A percentile compares a stretch with the other conserved stretches of the same genome.
Evolutionary conservation across 805 yeast genomes (phyloP).

Genomic region (Wickerhamomyces sydowiorum): DNA sequence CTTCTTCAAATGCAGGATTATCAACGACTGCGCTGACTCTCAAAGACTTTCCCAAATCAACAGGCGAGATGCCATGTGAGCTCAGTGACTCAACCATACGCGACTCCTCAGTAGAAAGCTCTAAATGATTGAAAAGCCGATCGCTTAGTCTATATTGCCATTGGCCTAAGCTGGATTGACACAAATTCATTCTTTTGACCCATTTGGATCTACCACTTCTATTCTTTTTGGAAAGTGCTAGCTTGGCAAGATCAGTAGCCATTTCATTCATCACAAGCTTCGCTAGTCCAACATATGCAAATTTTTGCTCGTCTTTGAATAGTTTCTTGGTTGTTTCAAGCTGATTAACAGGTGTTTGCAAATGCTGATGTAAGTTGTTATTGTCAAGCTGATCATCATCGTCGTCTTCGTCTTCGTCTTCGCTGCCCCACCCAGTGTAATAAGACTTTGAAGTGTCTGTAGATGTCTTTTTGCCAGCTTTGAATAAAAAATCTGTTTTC

Average conservation of each 20-base stretch:
- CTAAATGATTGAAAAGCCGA: conserved; percentile 75
- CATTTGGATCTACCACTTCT: conserved; percentile 37
- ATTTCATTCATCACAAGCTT: conserved; percentile 71
- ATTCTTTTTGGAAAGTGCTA: conserved; percentile 42
- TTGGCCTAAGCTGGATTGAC: conserved; percentile 74
- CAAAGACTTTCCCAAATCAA: conserved; percentile 64
- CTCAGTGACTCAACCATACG: conserved; percentile 84
- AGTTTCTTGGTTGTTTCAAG: conserved; percentile 74
- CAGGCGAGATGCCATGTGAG: conserved; percentile 72
- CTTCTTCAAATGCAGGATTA: conserved; percentile 39
- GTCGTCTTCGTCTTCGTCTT: conserved; percentile 36
- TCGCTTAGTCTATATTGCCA: conserved; percentile 78
- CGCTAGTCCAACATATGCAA: conserved; percentile 86
- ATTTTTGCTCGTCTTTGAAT: conserved; percentile 77
- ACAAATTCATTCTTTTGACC: conserved; percentile 52
- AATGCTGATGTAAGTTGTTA: conserved; percentile 23
- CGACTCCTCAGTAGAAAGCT: conserved; percentile 69
- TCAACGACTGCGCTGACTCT: conserved; percentile 42
- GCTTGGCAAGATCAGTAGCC: conserved; percentile 71
- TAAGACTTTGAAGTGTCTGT: neutral
- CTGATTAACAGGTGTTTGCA: conserved; percentile 51
- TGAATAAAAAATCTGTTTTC: conserved; percentile 51
- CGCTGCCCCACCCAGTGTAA: conserved; percentile 18
- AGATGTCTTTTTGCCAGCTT: conserved; percentile 5
- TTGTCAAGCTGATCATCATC: conserved; percentile 21